These are phyloP conservation scores for Xerocomellus dryophilus DNA, from an alignment of 768 basidiomycete species.

Conservation along the genomic window DNA sequence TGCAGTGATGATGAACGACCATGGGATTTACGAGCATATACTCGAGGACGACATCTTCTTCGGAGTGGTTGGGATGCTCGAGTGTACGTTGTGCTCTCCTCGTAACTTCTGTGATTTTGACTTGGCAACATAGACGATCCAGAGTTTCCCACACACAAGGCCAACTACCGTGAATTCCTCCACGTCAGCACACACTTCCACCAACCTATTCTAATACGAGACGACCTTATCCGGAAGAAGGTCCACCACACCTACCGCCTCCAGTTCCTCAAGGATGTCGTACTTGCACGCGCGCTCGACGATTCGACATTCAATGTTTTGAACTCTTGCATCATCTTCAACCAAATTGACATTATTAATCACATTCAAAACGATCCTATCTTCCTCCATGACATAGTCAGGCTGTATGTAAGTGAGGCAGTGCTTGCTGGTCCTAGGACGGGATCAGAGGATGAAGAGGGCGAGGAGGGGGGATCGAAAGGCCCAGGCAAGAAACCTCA, in stretches of 20 bases:
- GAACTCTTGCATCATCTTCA: constrained; percentile 97
- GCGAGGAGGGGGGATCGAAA: constrained; percentile 24
- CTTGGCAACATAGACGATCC: constrained; percentile 71
- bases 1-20: constrained; percentile 92
- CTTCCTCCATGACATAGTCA: constrained; percentile 77
- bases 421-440: constrained; percentile 45
- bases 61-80: constrained; percentile 93
- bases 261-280: constrained; percentile 97
- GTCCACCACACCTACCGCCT: constrained; percentile 97
- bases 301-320: constrained; percentile 97
- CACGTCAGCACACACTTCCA: constrained; percentile 80
- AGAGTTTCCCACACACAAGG: constrained; percentile 94
- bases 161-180: constrained; percentile 94
- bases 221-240: constrained; percentile 73
- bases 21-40: constrained; percentile 90
- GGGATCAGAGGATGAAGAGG: constrained; percentile 30
- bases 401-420: constrained; percentile 70
- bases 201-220: constrained; percentile 82
- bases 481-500: constrained; percentile 39
- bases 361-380: constrained; percentile 76
- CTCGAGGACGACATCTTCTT: constrained; percentile 90
- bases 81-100: constrained; percentile 62
- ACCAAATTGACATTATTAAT: constrained; percentile 96
- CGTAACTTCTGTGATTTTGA: constrained; percentile 8
- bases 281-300: constrained; percentile 90